phyloP scores from a whole-genome alignment of 116 monocot genomes.

The Cymodocea nodosa region DNA sequence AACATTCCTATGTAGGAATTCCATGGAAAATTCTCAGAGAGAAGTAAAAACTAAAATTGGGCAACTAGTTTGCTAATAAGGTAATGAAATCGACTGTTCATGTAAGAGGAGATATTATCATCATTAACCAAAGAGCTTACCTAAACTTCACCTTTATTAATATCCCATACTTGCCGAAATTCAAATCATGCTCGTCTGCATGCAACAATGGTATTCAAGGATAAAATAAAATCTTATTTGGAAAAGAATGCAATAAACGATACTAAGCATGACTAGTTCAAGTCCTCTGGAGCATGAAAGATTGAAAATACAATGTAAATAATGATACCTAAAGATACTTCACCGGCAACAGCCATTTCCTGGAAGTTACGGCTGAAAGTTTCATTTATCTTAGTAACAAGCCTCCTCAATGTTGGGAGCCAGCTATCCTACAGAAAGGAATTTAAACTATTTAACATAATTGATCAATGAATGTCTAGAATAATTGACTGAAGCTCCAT shows the following conservation, averaged over 20 bases:
- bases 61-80: too few species aligned
- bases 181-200: slow-evolving; percentile 81
- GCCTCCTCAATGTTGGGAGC: slow-evolving; percentile 71
- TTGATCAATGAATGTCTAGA: neutral
- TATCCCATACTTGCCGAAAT: slow-evolving; percentile 91
- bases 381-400: slow-evolving; percentile 84
- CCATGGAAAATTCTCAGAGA: too few species aligned
- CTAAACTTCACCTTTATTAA: slow-evolving; percentile 98
- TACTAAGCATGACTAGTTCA: too few species aligned
- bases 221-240: neutral
- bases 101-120: too few species aligned
- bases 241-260: neutral
- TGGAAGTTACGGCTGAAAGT: slow-evolving; percentile 87
- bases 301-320: neutral
- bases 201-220: neutral
- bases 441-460: neutral
- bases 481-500: neutral
- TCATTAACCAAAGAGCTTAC: slow-evolving; percentile 12
- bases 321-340: slow-evolving; percentile 76
- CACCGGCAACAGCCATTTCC: slow-evolving; percentile 99
- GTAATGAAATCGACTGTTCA: too few species aligned
- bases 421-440: slow-evolving; percentile 41
- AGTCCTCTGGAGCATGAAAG: neutral
- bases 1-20: too few species aligned
- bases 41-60: too few species aligned